Evolutionary conservation across 495 filamentous ascomycete species (phyloP).

Genomic region (Daldinia loculata): DNA sequence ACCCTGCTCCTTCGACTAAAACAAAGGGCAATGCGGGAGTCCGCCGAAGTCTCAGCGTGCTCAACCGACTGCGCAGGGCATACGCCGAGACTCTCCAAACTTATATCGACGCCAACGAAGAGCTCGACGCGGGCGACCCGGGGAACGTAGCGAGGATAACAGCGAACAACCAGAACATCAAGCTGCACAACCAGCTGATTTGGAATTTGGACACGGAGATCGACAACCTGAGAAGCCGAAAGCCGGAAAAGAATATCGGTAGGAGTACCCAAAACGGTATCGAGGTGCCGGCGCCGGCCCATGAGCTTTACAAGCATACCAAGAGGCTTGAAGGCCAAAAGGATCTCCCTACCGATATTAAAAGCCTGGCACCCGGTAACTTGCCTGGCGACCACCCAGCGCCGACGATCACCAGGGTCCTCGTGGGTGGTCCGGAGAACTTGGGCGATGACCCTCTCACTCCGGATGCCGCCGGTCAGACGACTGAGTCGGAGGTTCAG

Average conservation of each 20-base stretch:
- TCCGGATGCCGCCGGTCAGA: neutral
- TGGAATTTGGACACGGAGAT: slow-evolving; percentile 33
- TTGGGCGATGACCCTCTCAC: neutral
- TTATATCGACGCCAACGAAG: neutral
- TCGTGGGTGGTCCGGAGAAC: slow-evolving; percentile 12
- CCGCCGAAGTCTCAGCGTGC: neutral
- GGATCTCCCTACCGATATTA: slow-evolving; percentile 31
- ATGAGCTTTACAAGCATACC: slow-evolving; percentile 9
- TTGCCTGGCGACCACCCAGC: slow-evolving; percentile 29
- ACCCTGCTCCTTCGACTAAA: no score
- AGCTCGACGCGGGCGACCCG: slow-evolving; percentile 25
- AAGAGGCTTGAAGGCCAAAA: slow-evolving; percentile 9
- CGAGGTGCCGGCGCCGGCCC: neutral
- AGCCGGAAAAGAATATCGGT: slow-evolving; percentile 10
- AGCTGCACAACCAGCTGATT: slow-evolving; percentile 31
- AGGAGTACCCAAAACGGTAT: slow-evolving; percentile 10
- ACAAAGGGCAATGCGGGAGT: no score
- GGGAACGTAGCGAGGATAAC: slow-evolving; percentile 18
- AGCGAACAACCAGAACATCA: slow-evolving; percentile 38
- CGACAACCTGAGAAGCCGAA: neutral
- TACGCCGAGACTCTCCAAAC: slow-evolving; percentile 12
- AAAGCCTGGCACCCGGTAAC: slow-evolving; percentile 5
- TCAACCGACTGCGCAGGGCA: neutral
- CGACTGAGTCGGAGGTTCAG: no score
- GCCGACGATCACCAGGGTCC: slow-evolving; percentile 18